Evolutionary conservation across 441 rosid species (phyloP), one percentile per base, ranked within the genome.

Genomic region (Dalechampia spathulata): DNA sequence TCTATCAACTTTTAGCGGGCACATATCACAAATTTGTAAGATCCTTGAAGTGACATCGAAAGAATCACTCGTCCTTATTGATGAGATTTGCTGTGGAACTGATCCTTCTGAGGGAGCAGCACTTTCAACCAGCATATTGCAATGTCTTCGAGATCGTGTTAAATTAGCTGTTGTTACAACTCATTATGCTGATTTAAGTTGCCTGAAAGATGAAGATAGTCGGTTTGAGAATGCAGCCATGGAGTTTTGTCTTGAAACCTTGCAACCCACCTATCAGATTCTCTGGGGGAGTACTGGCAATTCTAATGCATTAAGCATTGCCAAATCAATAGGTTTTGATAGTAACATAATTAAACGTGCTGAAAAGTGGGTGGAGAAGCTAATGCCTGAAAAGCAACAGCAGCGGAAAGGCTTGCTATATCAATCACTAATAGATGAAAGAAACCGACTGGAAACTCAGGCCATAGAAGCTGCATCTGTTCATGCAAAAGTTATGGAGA

Each of bases 51-150:
- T 78, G 65, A 78, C 78, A 67, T 75, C 97, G 21, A 72, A 72
- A 50, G 82, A 80, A 61, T 92, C 99, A 21, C 92, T 89, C 57
- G 92, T 92, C 55, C 88, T 92, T 30, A 64, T 92, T 62, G 99
- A 92, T 37, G 99, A 92, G 79, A 86, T 92, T 68, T 83, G 97
- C 47, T 74, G 96, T 42, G 99, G 99, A 66, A 92, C 96, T 63
- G 99, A 92, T 82, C 99, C 99, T 59, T 73, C 92, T 14, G 96
- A 92, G 77, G 97, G 99, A 15, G 90, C 85, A 62, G 94, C 94
- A 36, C 90, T 92, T 54, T 75, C 97, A 30, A 66, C 95, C 7
- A 75, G 96, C 74, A 85, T 86, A 64, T 80, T 92, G 75, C 74
- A 78, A 46, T 78, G 81, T 78, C 76, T 92, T 39, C 75, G 68